Evolutionary conservation across 768 basidiomycete species (phyloP).

Genomic region (Suillus fuscotomentosus): DNA sequence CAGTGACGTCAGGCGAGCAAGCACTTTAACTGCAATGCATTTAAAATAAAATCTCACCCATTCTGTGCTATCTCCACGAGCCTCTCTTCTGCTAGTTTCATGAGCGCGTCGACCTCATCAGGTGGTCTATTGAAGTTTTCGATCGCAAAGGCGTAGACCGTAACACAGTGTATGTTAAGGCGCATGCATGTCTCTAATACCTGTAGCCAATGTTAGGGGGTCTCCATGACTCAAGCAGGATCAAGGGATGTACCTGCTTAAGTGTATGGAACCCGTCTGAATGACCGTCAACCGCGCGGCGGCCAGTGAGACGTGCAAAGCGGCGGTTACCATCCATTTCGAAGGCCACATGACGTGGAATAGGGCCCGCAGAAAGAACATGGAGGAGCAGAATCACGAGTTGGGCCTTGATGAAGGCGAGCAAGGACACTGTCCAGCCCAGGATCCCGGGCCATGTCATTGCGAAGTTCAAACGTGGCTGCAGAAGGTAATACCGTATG

Average conservation of each 20-base stretch:
- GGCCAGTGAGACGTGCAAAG: constrained; percentile 71
- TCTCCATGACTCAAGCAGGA: background rate
- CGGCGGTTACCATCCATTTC: constrained; percentile 98
- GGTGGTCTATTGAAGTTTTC: constrained; percentile 92
- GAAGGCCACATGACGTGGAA: constrained; percentile 89
- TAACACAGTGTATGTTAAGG: constrained; percentile 79
- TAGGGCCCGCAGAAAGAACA: constrained; percentile 77
- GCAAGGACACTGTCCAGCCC: constrained; percentile 2
- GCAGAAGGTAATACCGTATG: background rate
- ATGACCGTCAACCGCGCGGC: constrained; percentile 77
- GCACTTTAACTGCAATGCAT: background rate
- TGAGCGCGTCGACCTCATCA: constrained; percentile 84
- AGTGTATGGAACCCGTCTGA: constrained; percentile 80
- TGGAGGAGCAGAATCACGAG: constrained; percentile 49
- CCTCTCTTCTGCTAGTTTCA: constrained; percentile 79
- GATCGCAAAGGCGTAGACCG: constrained; percentile 97
- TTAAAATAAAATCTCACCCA: constrained; percentile 56
- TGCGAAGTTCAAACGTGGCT: background rate
- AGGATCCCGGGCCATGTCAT: background rate
- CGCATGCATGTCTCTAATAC: constrained; percentile 82
- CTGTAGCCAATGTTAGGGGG: constrained; percentile 37
- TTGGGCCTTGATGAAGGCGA: constrained; percentile 22
- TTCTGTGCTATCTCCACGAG: constrained; percentile 75
- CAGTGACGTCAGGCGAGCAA: background rate
- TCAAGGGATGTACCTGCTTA: constrained; percentile 55